Evolutionary conservation across 2,329 filamentous ascomycete species (phyloP), one percentile per base, ranked within the genome.

Genomic region (Calonectria hongkongensis): DNA sequence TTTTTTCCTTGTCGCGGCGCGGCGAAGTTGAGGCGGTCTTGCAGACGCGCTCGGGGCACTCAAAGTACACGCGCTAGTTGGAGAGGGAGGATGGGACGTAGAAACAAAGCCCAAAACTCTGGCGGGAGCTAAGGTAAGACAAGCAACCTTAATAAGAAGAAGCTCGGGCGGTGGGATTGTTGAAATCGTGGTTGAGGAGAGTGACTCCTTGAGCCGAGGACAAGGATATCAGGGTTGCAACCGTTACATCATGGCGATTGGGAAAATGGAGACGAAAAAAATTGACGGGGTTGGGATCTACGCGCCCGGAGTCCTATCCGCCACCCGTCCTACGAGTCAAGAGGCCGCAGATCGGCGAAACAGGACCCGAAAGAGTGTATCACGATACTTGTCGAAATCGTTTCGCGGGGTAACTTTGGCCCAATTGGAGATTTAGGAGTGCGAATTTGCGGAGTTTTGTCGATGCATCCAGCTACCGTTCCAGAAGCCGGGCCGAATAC

Each of bases 401-500:
- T 63, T 63, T 63, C 58, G 58, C 41, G 39, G 58, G 39, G 58
- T 33, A 63, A 21, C 9, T 27, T 27, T 33, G 58, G 58, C 5
- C 58, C 58, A 63, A 63, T 45, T 47, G 58, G 25, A 47, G 58
- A 45, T 47, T 28, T 33, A 28, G 25, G 9, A 30, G 18, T 16
- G 33, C 27, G 39, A 43, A 27, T 41, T 45, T 63, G 58, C 58
- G 58, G 58, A 63, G 58, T 43, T 43, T n/a, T 9, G 16, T 21
- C 18, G 41, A 30, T 70, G 50, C 30, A 33, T 60, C 33, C 68
- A 60, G 41, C 8, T 16, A 39, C 18, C 27, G 65, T 36, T 43
- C 36, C 25, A 36, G 58, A 64, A 64, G 48, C 67, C 68, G 68
- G 68, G 50, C 68, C 68, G 68, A 70, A 66, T 70, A 48, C 68